Percentiles rank a stretch among this genome's conserved stretches.
Conservation (phyloP, 352 stramenopile genomes). For the Peronospora tabacina region DNA sequence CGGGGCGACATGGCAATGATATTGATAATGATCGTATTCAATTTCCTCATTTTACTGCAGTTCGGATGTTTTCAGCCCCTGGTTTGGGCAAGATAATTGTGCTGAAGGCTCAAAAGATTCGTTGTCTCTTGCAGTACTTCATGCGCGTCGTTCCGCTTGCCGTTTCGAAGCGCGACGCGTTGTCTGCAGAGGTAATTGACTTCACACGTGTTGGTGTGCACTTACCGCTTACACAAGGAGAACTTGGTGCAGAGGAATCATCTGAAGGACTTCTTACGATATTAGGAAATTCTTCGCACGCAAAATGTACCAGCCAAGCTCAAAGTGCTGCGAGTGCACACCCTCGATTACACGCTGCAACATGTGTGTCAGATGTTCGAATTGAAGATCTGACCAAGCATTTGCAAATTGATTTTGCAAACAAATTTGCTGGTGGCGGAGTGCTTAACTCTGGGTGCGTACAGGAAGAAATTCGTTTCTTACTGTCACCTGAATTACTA, state of each 20-base stretch:
- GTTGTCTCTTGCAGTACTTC: constrained; percentile 68
- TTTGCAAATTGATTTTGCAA: constrained; percentile 79
- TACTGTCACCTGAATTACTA: constrained; percentile 64
- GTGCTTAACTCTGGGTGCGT: constrained; percentile 67
- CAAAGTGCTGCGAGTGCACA: neutral
- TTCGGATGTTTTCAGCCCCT: constrained; percentile 31
- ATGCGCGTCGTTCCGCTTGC: constrained; percentile 38
- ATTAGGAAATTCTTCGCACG: neutral
- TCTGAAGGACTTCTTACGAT: constrained; percentile 21
- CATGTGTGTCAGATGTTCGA: constrained; percentile 32
- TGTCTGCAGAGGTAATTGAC: constrained; percentile 42
- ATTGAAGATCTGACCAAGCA: constrained; percentile 63
- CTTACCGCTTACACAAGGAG: constrained; percentile 9
- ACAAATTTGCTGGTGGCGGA: constrained; percentile 68
- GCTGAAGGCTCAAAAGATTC: constrained; percentile 61
- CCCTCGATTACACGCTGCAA: constrained; percentile 10
- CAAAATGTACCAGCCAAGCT: neutral
- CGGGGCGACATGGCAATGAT: constrained; percentile 1
- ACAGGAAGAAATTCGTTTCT: constrained; percentile 80
- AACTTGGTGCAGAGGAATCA: constrained; percentile 4
- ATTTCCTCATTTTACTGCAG: constrained; percentile 50
- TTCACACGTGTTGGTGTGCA: constrained; percentile 43
- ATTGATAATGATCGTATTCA: constrained; percentile 18
- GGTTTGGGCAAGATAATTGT: constrained; percentile 17
- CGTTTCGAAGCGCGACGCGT: constrained; percentile 1